Base-by-base conservation (phyloP, 1,284 basidiomycete genomes). In the Trichosporon ovoides region DNA sequence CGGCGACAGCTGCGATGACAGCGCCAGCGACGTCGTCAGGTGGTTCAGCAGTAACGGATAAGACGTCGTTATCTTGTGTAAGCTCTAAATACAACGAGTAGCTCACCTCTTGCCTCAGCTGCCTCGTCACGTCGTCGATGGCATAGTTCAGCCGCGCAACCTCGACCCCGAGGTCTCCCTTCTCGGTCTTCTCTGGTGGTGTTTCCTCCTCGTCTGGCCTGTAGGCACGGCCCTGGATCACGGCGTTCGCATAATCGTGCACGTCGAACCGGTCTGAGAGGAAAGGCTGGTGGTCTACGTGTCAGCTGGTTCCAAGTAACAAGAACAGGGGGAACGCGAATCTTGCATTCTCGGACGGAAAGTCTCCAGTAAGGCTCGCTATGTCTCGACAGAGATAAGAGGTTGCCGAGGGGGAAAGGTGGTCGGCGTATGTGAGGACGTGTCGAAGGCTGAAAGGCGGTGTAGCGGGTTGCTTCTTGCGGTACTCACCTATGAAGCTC, bases 71-170 rank as follows among this genome's bases (percentile, higher is more conserved):
- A 80, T 78, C 75, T 79, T 62, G 22, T 14, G 22, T 56, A 55
- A 56, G 53, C 31, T 37, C 83, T 28, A 87, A 84, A 85, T 87
- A 58, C n/a, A n/a, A n/a, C 10, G n/a, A 57, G 3, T 7, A 38
- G 80, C 86, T 68, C 56, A 92, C 91, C 75, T 94, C 81, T 57
- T 81, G 82, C 75, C 88, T 87, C 52, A 95, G 85, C 74, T 95
- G 89, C 70, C 87, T 88, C 28, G 87, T 87, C 18, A 93, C 85
- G 72, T 95, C 91, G 51, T 95, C 92, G 61, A 95, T 87, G 2
- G 86, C 88, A 66, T 85, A 82, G 60, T 87, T 87, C 5, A 96
- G 80, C 70, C 88, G 89, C 9, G 88, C 86, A 34, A 95, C 86
- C 3, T 90, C 89, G 1, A 89, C 83, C 7, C 88, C 87, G 3